Conservation (phyloP, 2,329 filamentous ascomycete species). For the Aspergillus nomiae region DNA sequence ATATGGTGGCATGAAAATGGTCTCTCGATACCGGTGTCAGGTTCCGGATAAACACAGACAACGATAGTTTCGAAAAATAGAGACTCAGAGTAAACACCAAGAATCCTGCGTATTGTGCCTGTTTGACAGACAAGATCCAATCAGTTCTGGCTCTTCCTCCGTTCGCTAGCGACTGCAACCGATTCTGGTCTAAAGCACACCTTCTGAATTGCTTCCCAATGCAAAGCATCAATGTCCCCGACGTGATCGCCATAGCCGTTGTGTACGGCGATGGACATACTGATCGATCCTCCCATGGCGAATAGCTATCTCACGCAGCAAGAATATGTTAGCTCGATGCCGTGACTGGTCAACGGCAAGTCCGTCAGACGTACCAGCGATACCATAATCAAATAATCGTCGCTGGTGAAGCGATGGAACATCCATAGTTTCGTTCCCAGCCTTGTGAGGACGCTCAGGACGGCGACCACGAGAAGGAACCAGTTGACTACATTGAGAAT, state of each 20-base stretch:
- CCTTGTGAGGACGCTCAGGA: constrained; percentile 24
- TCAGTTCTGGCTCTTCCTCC: neutral
- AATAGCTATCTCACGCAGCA: constrained; percentile 8
- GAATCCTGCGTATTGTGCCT: constrained; percentile 25
- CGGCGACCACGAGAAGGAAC: constrained; percentile 22
- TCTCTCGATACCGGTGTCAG: constrained; percentile 22
- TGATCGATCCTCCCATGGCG: constrained; percentile 20
- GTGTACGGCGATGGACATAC: constrained; percentile 22
- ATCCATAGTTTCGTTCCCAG: constrained; percentile 24
- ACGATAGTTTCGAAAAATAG: constrained; percentile 26
- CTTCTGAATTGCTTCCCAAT: constrained; percentile 24
- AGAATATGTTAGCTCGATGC: neutral
- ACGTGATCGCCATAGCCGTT: constrained; percentile 27
- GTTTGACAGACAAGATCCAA: neutral
- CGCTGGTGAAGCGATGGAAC: constrained; percentile 22
- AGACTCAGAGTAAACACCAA: constrained; percentile 25
- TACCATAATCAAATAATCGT: constrained; percentile 24
- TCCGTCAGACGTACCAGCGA: constrained; percentile 14
- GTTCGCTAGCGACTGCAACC: neutral
- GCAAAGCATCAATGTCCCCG: constrained; percentile 9
- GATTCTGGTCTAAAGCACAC: constrained; percentile 7
- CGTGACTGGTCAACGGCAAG: too few relatives aligned
- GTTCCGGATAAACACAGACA: constrained; percentile 24
- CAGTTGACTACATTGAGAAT: constrained; percentile 25
- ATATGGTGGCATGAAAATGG: constrained; percentile 14